Evolutionary conservation across 139 green algal genomes (phyloP).

Genomic region (Chlorella sp.): DNA sequence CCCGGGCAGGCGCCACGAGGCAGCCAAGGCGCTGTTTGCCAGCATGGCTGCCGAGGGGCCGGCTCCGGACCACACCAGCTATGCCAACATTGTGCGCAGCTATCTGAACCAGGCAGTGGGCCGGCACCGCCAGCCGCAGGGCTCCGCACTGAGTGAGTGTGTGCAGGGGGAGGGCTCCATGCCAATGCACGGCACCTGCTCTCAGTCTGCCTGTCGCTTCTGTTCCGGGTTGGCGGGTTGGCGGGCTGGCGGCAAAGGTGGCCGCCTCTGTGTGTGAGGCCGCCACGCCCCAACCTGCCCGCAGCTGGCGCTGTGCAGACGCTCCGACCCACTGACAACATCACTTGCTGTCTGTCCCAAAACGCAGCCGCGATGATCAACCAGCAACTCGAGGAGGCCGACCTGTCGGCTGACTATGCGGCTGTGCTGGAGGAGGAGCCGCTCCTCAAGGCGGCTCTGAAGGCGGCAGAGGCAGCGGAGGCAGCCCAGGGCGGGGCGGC

Average conservation of each 20-base stretch:
- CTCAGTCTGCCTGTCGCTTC: no score
- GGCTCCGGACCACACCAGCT: conserved; percentile 10
- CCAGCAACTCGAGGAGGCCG: neutral
- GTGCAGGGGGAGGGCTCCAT: no score
- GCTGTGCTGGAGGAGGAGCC: conserved; percentile 10
- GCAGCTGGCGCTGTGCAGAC: no score
- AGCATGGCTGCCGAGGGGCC: neutral
- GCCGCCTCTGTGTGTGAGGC: no score
- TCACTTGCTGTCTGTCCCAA: no score
- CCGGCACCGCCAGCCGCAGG: neutral
- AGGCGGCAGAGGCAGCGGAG: conserved; percentile 3
- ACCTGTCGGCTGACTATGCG: neutral
- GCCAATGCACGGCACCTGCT: no score
- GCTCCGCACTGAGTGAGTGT: conserved; percentile 20
- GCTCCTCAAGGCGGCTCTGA: neutral
- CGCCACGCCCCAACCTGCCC: no score
- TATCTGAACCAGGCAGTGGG: conserved; percentile 30
- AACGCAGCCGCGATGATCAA: neutral
- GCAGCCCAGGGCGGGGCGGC: conserved; percentile 1
- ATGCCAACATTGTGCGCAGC: conserved; percentile 18
- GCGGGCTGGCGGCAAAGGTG: no score
- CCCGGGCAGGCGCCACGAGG: conserved; percentile 26
- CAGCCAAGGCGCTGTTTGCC: conserved; percentile 15
- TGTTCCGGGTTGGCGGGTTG: no score
- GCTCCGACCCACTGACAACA: no score